These are phyloP conservation scores for Cystobasidiaceae sp. DNA, from an alignment of 1,284 basidiomycete genomes.

Conservation along the genomic window DNA sequence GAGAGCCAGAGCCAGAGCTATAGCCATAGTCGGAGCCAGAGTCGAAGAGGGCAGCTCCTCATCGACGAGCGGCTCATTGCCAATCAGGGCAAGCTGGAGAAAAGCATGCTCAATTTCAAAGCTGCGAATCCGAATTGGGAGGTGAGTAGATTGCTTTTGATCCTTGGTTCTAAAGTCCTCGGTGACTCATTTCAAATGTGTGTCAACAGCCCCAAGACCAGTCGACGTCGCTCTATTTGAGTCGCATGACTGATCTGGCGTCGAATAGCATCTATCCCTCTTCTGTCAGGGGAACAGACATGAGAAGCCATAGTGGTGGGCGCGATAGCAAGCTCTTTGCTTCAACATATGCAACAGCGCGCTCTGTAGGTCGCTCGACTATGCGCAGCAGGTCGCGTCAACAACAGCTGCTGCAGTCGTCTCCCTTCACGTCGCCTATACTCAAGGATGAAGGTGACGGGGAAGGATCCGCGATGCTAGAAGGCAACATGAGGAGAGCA, in stretches of 20 bases:
- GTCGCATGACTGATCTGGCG: constrained; percentile 19
- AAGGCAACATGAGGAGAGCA: too few relatives aligned
- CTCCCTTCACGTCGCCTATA: constrained; percentile 21
- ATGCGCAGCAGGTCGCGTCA: too few relatives aligned
- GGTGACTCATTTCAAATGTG: neutral
- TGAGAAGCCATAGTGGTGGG: too few relatives aligned
- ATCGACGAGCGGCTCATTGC: constrained; percentile 66
- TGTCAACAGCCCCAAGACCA: constrained; percentile 25
- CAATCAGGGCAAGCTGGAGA: constrained; percentile 96
- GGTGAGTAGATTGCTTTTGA: neutral
- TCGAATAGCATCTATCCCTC: constrained; percentile 3
- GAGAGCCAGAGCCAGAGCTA: too few relatives aligned
- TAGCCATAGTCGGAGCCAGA: constrained; percentile 56
- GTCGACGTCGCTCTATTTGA: constrained; percentile 32
- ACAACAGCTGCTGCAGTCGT: neutral
- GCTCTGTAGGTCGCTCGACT: too few relatives aligned
- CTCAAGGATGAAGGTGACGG: constrained; percentile 10
- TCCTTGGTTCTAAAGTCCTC: neutral
- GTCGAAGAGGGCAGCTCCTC: neutral
- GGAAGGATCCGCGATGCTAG: neutral
- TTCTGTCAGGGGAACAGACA: too few relatives aligned
- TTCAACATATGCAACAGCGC: too few relatives aligned
- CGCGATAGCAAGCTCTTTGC: too few relatives aligned
- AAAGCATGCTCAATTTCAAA: constrained; percentile 83
- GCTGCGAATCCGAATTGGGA: constrained; percentile 33